Evolutionary conservation across 192 early-diverging fungal species (phyloP).

Genomic region (Coemansia sp.): DNA sequence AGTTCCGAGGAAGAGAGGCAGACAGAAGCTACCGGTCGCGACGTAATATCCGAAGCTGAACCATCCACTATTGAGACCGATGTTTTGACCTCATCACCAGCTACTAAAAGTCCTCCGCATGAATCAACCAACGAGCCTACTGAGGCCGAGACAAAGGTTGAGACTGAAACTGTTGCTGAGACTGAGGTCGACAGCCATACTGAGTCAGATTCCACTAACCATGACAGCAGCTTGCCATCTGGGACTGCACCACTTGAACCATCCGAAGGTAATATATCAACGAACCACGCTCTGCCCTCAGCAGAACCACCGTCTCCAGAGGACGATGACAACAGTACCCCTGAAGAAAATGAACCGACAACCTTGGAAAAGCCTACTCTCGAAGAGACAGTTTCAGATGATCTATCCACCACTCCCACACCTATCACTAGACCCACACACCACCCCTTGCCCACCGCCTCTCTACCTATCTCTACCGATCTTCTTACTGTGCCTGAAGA

Average conservation of each 20-base stretch:
- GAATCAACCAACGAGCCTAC: neutral
- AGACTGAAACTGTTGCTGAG: neutral
- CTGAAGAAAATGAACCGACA: neutral
- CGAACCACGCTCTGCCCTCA: neutral
- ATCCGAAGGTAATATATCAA: slow-evolving; percentile 4
- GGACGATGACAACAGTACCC: neutral
- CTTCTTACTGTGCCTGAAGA: neutral
- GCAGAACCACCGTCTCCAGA: neutral
- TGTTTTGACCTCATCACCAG: neutral
- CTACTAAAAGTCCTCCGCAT: neutral
- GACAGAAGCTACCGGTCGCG: too few species aligned
- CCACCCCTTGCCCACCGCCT: neutral
- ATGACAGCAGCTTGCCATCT: neutral
- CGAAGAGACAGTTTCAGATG: neutral
- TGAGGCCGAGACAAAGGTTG: neutral
- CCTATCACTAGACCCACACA: neutral
- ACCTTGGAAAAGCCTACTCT: neutral
- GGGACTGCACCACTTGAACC: neutral
- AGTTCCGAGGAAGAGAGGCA: too few species aligned
- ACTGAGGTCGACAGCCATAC: neutral
- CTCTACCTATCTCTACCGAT: neutral
- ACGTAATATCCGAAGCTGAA: too few species aligned
- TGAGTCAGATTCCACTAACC: neutral
- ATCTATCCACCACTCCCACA: neutral
- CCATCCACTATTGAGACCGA: neutral